Conservation (phyloP, 108 stramenopile genomes). For the Poteriospumella lacustris region DNA sequence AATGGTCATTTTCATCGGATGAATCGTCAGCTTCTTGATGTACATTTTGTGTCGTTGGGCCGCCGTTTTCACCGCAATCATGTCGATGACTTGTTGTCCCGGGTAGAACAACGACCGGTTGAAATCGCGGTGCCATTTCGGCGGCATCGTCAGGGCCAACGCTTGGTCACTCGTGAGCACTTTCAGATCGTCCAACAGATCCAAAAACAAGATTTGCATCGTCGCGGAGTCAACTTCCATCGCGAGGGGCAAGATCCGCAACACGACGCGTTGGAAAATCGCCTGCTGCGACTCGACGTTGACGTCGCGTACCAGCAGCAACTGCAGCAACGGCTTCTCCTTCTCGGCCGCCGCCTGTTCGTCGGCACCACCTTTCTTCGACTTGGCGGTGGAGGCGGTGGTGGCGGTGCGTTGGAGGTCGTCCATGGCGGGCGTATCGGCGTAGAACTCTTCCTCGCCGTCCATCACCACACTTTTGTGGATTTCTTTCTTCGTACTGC, state of each 20-base stretch:
- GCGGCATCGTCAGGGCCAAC: not conserved
- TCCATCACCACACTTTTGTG: not conserved
- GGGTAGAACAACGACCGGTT: not conserved
- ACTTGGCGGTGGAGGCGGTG: not conserved
- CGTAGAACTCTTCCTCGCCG: not conserved
- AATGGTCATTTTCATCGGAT: conserved; percentile 22
- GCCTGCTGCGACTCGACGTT: not conserved
- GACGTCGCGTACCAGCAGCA: not conserved
- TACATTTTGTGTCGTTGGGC: not conserved
- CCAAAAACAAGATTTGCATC: conserved; percentile 12
- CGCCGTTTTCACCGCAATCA: not conserved
- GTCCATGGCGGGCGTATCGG: not conserved
- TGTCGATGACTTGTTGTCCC: not conserved
- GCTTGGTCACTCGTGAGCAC: not conserved
- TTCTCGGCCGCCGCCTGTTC: not conserved
- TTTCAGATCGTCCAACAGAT: conserved; percentile 1
- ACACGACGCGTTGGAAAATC: not conserved
- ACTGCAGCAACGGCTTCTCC: not conserved
- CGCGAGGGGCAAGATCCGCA: not conserved
- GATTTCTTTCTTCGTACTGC: conserved; percentile 20
- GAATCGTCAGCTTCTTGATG: conserved; percentile 9
- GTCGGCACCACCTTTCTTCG: not conserved
- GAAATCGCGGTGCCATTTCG: not conserved
- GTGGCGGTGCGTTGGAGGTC: not conserved
- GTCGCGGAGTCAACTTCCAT: conserved; percentile 22